Conservation (phyloP, 2,329 filamentous ascomycete species). For the Tricladium varicosporioides region DNA sequence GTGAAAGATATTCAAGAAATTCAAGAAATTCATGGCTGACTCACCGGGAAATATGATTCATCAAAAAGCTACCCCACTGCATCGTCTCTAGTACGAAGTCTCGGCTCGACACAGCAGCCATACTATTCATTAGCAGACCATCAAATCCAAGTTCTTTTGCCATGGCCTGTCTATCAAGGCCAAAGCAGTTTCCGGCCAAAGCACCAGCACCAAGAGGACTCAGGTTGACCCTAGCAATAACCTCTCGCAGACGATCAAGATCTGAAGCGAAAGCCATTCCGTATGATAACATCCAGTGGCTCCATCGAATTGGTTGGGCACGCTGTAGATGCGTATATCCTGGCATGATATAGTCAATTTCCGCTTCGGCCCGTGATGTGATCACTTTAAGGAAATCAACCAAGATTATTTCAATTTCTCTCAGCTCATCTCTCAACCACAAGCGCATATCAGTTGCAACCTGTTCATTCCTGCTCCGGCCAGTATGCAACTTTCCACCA, state of each 20-base stretch:
- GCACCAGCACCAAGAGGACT: conserved; percentile 46
- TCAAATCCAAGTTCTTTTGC: conserved; percentile 80
- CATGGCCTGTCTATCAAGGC: conserved; percentile 76
- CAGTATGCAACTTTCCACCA: conserved; percentile 86
- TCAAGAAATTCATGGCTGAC: not conserved
- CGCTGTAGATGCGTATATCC: conserved; percentile 84
- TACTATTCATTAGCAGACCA: conserved; percentile 71
- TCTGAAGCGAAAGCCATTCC: conserved; percentile 70
- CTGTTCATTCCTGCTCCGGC: conserved; percentile 86
- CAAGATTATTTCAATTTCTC: conserved; percentile 66
- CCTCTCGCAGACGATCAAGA: conserved; percentile 72
- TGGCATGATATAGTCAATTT: conserved; percentile 79
- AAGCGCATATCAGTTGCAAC: conserved; percentile 87
- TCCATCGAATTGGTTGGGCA: conserved; percentile 76
- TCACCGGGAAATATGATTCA: conserved; percentile 67
- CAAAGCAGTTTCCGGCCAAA: conserved; percentile 78
- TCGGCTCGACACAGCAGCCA: conserved; percentile 61
- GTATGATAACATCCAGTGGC: conserved; percentile 77
- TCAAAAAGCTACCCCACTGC: conserved; percentile 76
- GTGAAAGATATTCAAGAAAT: not conserved
- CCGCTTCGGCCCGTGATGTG: conserved; percentile 65
- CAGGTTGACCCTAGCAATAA: conserved; percentile 71
- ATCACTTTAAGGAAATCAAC: conserved; percentile 68
- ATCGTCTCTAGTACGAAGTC: conserved; percentile 83
- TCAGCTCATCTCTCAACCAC: conserved; percentile 77